A percentile compares a stretch with the other conserved stretches of the same genome.
These are phyloP conservation scores for Aquilaria agallochum DNA, from an alignment of 441 rosid species.

Conservation along the genomic window DNA sequence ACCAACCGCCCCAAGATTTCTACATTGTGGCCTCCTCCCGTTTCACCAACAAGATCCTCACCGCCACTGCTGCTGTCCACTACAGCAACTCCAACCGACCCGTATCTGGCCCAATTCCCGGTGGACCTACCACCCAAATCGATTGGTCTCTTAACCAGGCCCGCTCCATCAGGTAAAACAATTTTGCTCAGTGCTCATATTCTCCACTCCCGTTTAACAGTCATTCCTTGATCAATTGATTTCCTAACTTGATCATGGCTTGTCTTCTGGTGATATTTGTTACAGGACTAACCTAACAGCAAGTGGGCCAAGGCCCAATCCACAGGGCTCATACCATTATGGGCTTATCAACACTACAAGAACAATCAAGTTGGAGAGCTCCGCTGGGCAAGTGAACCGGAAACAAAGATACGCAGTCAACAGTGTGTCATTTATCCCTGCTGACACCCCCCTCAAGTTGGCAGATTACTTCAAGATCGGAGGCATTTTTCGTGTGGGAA, in stretches of 20 bases:
- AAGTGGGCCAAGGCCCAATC: constrained; percentile 72
- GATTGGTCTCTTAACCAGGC: constrained; percentile 65
- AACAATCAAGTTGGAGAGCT: constrained; percentile 48
- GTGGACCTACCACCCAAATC: constrained; percentile 34
- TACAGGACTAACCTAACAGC: constrained; percentile 67
- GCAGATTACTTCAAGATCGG: constrained; percentile 61
- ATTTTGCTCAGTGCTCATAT: not conserved
- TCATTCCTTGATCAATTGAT: too few relatives aligned
- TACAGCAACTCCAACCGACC: constrained; percentile 38
- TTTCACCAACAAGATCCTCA: constrained; percentile 32
- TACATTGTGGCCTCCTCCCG: constrained; percentile 44
- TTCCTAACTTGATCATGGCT: not conserved
- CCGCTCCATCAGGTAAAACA: constrained; percentile 38
- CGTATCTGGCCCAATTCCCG: constrained; percentile 30
- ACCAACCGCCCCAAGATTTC: constrained; percentile 50
- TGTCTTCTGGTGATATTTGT: not conserved
- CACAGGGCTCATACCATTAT: constrained; percentile 76
- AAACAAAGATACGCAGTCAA: constrained; percentile 67
- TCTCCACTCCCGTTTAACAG: too few relatives aligned
- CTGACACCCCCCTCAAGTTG: constrained; percentile 62
- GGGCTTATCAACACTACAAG: constrained; percentile 45
- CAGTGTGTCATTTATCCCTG: constrained; percentile 44
- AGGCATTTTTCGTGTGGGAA: constrained; percentile 50
- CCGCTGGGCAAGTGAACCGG: constrained; percentile 35
- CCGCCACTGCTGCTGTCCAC: constrained; percentile 36